Percentiles rank a stretch among this genome's conserved stretches.
phyloP scores from a whole-genome alignment of 805 yeast species.

The Zygosaccharomyces siamensis region DNA sequence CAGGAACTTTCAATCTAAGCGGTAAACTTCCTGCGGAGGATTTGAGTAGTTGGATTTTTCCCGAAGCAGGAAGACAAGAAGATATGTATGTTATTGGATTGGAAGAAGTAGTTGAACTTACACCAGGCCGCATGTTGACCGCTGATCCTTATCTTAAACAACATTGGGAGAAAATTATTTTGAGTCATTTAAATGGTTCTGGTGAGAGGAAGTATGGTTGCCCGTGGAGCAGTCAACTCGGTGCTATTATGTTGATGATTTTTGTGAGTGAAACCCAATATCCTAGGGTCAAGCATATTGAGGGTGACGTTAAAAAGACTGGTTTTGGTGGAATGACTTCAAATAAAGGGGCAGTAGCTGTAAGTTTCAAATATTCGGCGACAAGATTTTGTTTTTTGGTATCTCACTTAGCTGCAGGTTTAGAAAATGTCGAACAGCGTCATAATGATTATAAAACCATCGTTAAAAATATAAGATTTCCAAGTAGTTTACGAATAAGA shows the following conservation, averaged over 20 bases:
- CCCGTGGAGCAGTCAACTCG: conserved; percentile 74
- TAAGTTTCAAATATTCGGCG: conserved; percentile 59
- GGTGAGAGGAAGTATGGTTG: conserved; percentile 45
- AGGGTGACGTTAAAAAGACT: conserved; percentile 76
- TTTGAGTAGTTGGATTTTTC: conserved; percentile 74
- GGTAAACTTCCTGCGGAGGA: conserved; percentile 60
- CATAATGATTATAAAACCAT: conserved; percentile 83
- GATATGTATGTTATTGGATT: conserved; percentile 80
- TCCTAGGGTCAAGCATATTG: conserved; percentile 53
- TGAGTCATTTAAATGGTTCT: conserved; percentile 42
- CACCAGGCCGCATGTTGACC: conserved; percentile 76
- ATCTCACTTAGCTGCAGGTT: conserved; percentile 93
- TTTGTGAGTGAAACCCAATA: conserved; percentile 55
- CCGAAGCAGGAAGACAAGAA: conserved; percentile 36
- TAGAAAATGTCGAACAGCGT: conserved; percentile 72
- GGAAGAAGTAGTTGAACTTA: conserved; percentile 83
- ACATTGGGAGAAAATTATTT: conserved; percentile 63
- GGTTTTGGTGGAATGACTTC: conserved; percentile 91
- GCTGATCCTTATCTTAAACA: conserved; percentile 59
- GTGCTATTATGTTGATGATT: conserved; percentile 72
- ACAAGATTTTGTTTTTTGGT: conserved; percentile 74
- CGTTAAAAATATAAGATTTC: conserved; percentile 60
- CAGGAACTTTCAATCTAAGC: conserved; percentile 85
- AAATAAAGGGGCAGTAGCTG: conserved; percentile 75
- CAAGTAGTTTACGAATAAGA: conserved; percentile 50